These are phyloP conservation scores for Chamaecyparis obtusa DNA, from an alignment of 75 land plant species.

Conservation along the genomic window DNA sequence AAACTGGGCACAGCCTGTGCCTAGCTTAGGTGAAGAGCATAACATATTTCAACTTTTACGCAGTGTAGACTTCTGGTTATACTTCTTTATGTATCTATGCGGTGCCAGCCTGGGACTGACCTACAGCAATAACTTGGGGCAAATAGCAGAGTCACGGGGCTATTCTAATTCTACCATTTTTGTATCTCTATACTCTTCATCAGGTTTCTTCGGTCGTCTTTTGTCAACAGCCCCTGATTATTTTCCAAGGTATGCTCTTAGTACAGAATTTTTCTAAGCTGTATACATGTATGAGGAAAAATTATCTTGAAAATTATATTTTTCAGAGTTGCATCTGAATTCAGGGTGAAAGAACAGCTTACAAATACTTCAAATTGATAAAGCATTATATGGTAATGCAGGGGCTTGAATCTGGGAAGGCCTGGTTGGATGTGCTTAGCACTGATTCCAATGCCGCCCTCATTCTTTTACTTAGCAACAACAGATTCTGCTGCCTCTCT, in stretches of 20 bases:
- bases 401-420: conserved; percentile 39
- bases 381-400: conserved; percentile 8
- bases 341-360: background rate
- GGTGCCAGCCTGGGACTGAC: conserved; percentile 61
- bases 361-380: background rate
- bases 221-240: conserved; percentile 55
- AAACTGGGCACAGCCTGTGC: conserved; percentile 14
- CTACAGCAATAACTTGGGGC: conserved; percentile 66
- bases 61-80: conserved; percentile 58
- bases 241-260: conserved; percentile 38
- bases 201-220: conserved; percentile 71
- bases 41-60: conserved; percentile 23
- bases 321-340: background rate
- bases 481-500: conserved; percentile 23
- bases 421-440: conserved; percentile 64
- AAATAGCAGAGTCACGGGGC: conserved; percentile 54
- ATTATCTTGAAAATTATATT: background rate
- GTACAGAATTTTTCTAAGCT: background rate
- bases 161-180: conserved; percentile 16
- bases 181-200: conserved; percentile 45
- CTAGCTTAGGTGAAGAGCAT: conserved; percentile 56
- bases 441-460: conserved; percentile 37
- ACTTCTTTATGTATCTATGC: conserved; percentile 52
- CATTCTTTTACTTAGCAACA: conserved; percentile 44
- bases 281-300: background rate